These are phyloP conservation scores for Isoetes taiwanensis DNA, from an alignment of 75 land plant species.

Conservation along the genomic window DNA sequence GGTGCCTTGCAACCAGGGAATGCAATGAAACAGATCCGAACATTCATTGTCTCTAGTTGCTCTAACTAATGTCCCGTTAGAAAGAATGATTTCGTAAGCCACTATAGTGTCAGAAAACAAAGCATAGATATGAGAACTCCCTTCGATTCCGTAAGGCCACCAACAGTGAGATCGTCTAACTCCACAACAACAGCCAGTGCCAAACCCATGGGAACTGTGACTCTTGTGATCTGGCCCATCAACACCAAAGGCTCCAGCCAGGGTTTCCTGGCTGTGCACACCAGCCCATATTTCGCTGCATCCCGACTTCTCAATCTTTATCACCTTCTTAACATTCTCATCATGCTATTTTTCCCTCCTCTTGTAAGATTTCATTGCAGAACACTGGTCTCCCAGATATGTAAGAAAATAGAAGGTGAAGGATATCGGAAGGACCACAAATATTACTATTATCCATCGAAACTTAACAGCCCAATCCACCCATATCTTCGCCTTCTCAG, in stretches of 20 bases:
- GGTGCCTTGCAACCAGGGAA: slow-evolving; percentile 3
- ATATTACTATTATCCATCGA: background rate
- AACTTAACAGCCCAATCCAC: slow-evolving; percentile 4
- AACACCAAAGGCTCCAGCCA: background rate
- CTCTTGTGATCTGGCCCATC: slow-evolving; percentile 6
- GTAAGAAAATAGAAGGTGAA: background rate
- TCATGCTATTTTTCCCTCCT: background rate
- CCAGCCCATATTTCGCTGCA: background rate
- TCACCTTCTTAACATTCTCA: background rate
- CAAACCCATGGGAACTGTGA: background rate
- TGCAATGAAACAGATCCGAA: background rate
- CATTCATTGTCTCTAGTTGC: background rate
- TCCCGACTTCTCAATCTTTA: slow-evolving; percentile 2
- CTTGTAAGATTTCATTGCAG: slow-evolving; percentile 1
- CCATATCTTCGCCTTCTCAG: background rate
- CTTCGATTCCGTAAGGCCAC: slow-evolving; percentile 2
- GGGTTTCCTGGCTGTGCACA: background rate
- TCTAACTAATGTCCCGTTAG: background rate
- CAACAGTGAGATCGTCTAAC: slow-evolving; percentile 4
- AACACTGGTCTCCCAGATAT: background rate
- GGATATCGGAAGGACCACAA: background rate
- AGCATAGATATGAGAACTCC: background rate
- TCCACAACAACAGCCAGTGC: background rate
- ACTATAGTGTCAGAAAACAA: background rate
- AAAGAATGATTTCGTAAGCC: background rate